phyloP scores from a whole-genome alignment of 345 rosid species.

The Clausena lansium region DNA sequence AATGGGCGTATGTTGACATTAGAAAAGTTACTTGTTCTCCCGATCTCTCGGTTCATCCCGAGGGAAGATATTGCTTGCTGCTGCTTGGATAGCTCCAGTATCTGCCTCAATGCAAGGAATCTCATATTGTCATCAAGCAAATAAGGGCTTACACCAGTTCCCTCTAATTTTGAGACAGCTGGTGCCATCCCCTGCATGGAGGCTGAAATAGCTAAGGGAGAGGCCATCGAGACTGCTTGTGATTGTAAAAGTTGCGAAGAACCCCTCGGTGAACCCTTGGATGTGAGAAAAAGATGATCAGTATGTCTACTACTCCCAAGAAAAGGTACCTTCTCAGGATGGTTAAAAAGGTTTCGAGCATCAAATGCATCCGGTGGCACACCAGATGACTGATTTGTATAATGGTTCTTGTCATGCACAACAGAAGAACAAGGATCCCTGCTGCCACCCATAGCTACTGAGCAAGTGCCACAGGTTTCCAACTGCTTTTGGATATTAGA shows the following conservation, averaged over 20 bases:
- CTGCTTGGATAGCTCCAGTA: slow-evolving; percentile 39
- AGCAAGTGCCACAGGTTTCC: slow-evolving; percentile 14
- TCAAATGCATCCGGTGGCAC: slow-evolving; percentile 21
- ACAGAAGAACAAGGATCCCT: slow-evolving; percentile 20
- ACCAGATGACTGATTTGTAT: slow-evolving; percentile 16
- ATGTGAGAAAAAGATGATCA: slow-evolving; percentile 18
- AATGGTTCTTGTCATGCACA: slow-evolving; percentile 12
- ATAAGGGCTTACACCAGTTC: slow-evolving; percentile 16
- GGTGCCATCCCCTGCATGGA: slow-evolving; percentile 18
- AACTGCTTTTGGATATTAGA: slow-evolving; percentile 25
- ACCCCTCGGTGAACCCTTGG: slow-evolving; percentile 16
- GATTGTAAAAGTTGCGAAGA: slow-evolving; percentile 22
- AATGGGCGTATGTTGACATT: slow-evolving; percentile 17
- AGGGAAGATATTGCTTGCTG: slow-evolving; percentile 32
- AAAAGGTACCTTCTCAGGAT: slow-evolving; percentile 20
- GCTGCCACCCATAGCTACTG: slow-evolving; percentile 19
- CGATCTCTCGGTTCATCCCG: slow-evolving; percentile 26
- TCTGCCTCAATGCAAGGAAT: slow-evolving; percentile 40
- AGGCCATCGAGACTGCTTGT: slow-evolving; percentile 21
- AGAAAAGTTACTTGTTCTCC: slow-evolving; percentile 22
- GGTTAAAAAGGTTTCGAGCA: slow-evolving; percentile 21
- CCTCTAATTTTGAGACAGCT: slow-evolving; percentile 21
- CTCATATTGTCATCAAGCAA: slow-evolving; percentile 44
- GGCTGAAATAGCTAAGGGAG: slow-evolving; percentile 21
- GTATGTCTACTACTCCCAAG: slow-evolving; percentile 22